Evolutionary conservation across 1,284 basidiomycete species (phyloP).

Genomic region (Ganoderma meredithae): DNA sequence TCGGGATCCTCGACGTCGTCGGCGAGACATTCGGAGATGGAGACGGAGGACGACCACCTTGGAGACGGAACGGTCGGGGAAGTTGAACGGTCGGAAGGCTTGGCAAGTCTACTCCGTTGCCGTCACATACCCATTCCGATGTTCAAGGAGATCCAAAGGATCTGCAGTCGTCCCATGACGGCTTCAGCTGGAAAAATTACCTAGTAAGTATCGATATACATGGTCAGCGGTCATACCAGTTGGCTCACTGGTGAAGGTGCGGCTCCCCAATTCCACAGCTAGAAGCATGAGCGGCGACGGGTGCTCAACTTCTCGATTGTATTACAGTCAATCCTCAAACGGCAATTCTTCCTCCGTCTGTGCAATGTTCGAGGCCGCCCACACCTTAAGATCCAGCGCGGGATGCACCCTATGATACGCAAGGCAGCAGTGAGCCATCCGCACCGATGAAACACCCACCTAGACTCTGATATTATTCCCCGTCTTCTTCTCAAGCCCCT

Average conservation of each 20-base stretch:
- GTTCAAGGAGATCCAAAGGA: constrained; percentile 7
- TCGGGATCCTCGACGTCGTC: constrained; percentile 6
- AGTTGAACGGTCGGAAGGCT: not conserved
- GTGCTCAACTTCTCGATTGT: not conserved
- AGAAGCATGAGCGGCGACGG: constrained; percentile 3
- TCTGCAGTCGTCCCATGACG: constrained; percentile 26
- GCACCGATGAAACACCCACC: not conserved
- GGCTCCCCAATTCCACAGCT: not conserved
- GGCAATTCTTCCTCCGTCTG: not conserved
- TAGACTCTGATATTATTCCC: not conserved
- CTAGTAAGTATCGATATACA: not conserved
- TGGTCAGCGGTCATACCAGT: constrained; percentile 9
- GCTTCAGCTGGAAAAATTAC: constrained; percentile 14
- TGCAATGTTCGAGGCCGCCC: constrained; percentile 1
- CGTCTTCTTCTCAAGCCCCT: constrained; percentile 1
- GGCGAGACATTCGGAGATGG: not conserved
- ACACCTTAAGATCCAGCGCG: not conserved
- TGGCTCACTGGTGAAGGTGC: not conserved
- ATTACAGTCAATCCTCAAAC: too few species aligned
- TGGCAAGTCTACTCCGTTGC: constrained; percentile 3
- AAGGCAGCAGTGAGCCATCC: constrained; percentile 1
- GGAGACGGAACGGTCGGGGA: not conserved
- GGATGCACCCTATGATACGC: not conserved
- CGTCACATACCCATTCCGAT: not conserved
- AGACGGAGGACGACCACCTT: not conserved